These are phyloP conservation scores for Xylaria sp. DNA, from an alignment of 2,329 filamentous ascomycete genomes.

Conservation along the genomic window DNA sequence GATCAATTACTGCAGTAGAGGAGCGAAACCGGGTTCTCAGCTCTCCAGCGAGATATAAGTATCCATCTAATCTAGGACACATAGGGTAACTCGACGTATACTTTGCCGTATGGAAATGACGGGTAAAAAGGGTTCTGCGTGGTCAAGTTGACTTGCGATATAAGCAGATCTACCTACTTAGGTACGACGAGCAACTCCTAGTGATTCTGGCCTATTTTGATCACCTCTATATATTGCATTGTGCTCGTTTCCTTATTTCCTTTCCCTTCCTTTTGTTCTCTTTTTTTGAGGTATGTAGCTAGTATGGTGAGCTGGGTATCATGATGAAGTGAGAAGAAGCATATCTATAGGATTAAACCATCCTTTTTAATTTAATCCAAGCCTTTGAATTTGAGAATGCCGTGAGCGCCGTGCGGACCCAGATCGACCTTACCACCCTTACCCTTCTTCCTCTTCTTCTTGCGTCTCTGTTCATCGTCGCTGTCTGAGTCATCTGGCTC, in stretches of 20 bases:
- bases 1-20: background rate
- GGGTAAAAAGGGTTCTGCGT: too few species aligned
- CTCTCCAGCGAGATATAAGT: background rate
- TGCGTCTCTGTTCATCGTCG: slow-evolving; percentile 58
- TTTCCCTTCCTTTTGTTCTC: background rate
- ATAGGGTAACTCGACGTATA: too few species aligned
- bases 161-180: background rate
- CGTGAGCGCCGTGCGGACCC: slow-evolving; percentile 63
- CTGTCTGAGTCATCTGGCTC: slow-evolving; percentile 59
- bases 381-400: slow-evolving; percentile 62
- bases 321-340: slow-evolving; percentile 32
- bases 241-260: background rate
- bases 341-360: slow-evolving; percentile 1
- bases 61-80: too few species aligned
- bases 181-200: background rate
- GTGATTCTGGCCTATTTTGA: too few species aligned
- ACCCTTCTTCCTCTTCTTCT: slow-evolving; percentile 60
- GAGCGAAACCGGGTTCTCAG: slow-evolving; percentile 15
- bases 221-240: background rate
- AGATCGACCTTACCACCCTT: slow-evolving; percentile 55
- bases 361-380: slow-evolving; percentile 52
- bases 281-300: slow-evolving; percentile 13
- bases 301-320: slow-evolving; percentile 42
- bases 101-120: too few species aligned
- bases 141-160: too few species aligned